phyloP scores from a whole-genome alignment of 768 basidiomycete genomes.

The Punctularia strigosozonata region DNA sequence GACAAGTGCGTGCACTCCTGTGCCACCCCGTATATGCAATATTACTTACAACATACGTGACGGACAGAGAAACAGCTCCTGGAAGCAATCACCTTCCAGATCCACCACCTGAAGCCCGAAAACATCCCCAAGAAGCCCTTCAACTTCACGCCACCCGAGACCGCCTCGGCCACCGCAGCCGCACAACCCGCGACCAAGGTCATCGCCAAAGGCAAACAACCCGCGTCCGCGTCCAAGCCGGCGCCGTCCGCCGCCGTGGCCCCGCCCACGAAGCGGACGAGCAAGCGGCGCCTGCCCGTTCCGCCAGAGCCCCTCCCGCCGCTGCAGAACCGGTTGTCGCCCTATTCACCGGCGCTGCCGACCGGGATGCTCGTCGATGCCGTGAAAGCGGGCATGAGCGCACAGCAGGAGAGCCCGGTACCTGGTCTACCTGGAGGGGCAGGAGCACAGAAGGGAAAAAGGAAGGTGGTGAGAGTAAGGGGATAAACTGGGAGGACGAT shows the following conservation, averaged over 20 bases:
- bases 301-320: slow-evolving; percentile 72
- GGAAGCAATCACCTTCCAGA: slow-evolving; percentile 60
- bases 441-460: slow-evolving; percentile 54
- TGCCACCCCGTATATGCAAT: background rate
- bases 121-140: slow-evolving; percentile 57
- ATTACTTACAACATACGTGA: background rate
- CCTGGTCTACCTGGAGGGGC: slow-evolving; percentile 23
- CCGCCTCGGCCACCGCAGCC: slow-evolving; percentile 18
- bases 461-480: slow-evolving; percentile 70
- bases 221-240: slow-evolving; percentile 12
- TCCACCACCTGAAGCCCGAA: slow-evolving; percentile 65
- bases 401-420: slow-evolving; percentile 35
- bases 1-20: slow-evolving; percentile 45
- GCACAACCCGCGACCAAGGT: slow-evolving; percentile 14
- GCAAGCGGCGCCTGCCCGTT: slow-evolving; percentile 43
- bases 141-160: slow-evolving; percentile 19
- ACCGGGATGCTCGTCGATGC: slow-evolving; percentile 73
- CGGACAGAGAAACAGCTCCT: slow-evolving; percentile 65
- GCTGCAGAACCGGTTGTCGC: slow-evolving; percentile 61
- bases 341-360: slow-evolving; percentile 69
- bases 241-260: slow-evolving; percentile 16
- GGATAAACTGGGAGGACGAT: slow-evolving; percentile 31
- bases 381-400: slow-evolving; percentile 77
- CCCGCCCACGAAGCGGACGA: slow-evolving; percentile 8
- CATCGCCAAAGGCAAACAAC: slow-evolving; percentile 20